Conservation (phyloP, 768 basidiomycete genomes). For the Leucosporidium yakuticum region DNA sequence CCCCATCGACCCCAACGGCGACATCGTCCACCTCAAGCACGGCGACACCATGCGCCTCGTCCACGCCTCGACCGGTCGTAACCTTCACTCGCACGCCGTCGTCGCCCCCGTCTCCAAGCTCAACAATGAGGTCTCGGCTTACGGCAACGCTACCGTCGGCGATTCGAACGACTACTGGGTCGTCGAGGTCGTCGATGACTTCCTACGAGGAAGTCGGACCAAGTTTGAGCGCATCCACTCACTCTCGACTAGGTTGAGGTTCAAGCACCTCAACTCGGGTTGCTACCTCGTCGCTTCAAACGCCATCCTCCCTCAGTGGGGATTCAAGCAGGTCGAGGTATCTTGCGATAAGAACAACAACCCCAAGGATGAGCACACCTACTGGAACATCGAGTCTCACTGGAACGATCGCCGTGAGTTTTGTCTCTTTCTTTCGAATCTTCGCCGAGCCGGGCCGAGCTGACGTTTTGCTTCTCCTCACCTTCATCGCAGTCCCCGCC, state of each 20-base stretch:
- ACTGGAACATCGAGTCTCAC: constrained; percentile 98
- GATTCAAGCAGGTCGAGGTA: constrained; percentile 97
- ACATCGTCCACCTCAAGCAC: constrained; percentile 64
- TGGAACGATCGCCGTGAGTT: constrained; percentile 87
- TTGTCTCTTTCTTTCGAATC: not conserved
- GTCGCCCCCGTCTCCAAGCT: constrained; percentile 82
- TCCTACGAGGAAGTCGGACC: constrained; percentile 54
- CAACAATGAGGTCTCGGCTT: constrained; percentile 86
- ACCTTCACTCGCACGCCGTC: constrained; percentile 85
- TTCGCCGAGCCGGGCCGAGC: too few relatives aligned
- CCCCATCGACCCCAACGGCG: constrained; percentile 58
- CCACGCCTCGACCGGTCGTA: constrained; percentile 76
- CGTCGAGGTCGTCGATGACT: constrained; percentile 88
- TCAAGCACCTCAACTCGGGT: constrained; percentile 67
- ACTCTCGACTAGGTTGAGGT: constrained; percentile 79
- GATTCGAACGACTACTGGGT: constrained; percentile 86
- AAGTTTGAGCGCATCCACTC: constrained; percentile 66
- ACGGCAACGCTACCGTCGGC: constrained; percentile 83
- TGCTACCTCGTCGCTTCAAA: constrained; percentile 90
- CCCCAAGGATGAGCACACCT: constrained; percentile 71
- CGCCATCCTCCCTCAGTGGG: constrained; percentile 88
- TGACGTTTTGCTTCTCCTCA: constrained; percentile 14
- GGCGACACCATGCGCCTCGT: constrained; percentile 73
- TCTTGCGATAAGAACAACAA: constrained; percentile 85
- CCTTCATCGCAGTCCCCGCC: constrained; percentile 67